These are phyloP conservation scores for Talaromyces sp. DNA, from an alignment of 2,329 filamentous ascomycete genomes.

Conservation along the genomic window DNA sequence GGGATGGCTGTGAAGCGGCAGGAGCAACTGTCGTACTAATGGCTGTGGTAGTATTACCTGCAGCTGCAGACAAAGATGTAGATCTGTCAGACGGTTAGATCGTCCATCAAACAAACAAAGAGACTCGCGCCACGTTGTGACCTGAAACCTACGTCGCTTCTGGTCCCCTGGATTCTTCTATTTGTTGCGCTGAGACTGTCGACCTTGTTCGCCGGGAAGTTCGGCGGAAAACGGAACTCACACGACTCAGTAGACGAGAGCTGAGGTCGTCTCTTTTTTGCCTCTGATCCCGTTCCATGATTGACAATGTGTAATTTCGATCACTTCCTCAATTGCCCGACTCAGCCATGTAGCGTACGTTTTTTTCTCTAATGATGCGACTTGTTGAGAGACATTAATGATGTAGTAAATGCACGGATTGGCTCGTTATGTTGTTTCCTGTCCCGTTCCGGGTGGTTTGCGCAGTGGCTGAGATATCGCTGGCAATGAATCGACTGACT, in stretches of 20 bases:
- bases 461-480: neutral
- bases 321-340: neutral
- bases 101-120: neutral
- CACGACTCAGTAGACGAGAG: constrained; percentile 14
- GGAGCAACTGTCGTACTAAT: neutral
- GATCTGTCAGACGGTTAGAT: constrained; percentile 6
- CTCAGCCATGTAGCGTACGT: neutral
- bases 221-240: constrained; percentile 17
- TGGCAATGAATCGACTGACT: neutral
- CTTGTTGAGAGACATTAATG: neutral
- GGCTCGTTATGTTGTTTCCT: neutral
- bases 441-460: neutral
- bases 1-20: neutral
- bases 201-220: constrained; percentile 14
- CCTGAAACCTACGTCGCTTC: constrained; percentile 11
- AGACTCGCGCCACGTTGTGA: neutral
- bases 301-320: neutral
- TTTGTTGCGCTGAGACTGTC: neutral
- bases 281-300: constrained; percentile 14
- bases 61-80: neutral
- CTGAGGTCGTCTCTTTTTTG: constrained; percentile 13
- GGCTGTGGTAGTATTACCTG: neutral
- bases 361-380: neutral
- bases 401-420: neutral
- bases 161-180: neutral